Evolutionary conservation across 805 yeast genomes (phyloP), one percentile per base, ranked within the genome.

Genomic region (Candida maris): DNA sequence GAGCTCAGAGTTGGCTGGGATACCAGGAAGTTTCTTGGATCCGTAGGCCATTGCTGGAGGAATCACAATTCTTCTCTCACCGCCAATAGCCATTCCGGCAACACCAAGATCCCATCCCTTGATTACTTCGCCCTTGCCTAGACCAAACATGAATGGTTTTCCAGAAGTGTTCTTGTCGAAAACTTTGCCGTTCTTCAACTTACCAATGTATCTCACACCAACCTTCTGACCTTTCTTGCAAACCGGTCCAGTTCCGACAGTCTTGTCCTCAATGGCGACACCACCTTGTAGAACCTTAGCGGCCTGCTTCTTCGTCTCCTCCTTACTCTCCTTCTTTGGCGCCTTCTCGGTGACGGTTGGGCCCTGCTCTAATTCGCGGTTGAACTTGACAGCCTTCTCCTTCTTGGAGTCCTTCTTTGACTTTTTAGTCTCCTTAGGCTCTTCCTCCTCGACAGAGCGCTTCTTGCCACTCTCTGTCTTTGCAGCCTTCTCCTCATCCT

Each of bases 91-190:
- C 97, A 93, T 89, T 62, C 97, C 97, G 41, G 91, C 88, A 55
- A 93, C 93, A 75, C 99, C 99, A 57, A 91, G 76, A 62, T 93
- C 99, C 86, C 96, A 93, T 49, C 97, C 98, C 67, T 86, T 86
- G 73, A 93, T 93, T 52, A 95, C 97, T 70, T 93, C 98, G 61
- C 97, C 98, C 64, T 83, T 85, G 57, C 98, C 98, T 54, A 93
- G 76, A 46, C 77, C 78, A 68, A 93, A 93, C 48, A 68, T 67
- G 66, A 93, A 93, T 58, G 99, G 98, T 73, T 87, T 91, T 57
- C 99, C 99, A 49, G 81, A 75, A 52, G 96, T 87, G 80, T 93
- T 93, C 67, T 91, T 89, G 76, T 93, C 99, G 51, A 93, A 93
- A 33, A 85, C 88, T 64, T 86, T 86, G 54, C 97, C 98, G 70